Evolutionary conservation across 169 alveolate genomes (phyloP), one percentile per base, ranked within the genome.

Genomic region (Ichthyophthirius multifiliis): DNA sequence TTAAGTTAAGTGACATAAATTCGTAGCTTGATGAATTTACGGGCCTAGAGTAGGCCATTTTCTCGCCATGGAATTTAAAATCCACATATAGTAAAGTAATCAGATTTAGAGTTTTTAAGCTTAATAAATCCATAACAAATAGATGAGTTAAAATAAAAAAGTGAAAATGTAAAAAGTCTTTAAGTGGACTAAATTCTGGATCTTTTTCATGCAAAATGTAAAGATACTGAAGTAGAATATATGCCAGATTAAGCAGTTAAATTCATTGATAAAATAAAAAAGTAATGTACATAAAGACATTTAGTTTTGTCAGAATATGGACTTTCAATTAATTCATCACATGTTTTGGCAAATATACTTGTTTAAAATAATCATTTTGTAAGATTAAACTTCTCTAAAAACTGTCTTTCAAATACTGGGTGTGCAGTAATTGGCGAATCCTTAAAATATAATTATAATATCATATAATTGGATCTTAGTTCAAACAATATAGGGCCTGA

Each of bases 321-420:
- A 16, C 31, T 86, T 16, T 84, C 87, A 1, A 23, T 67, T 10
- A 75, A 65, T 32, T 46, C 82, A 16, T 86, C 87, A 4, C 44
- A 77, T 43, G 74, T 64, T 43, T 32, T 86, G 1, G 78, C 80
- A 41, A 43, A 73, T 43, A 82, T 77, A 9, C 34, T 73, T 5
- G n/a, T 34, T 6, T 75, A 64, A 13, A 76, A 71, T 13, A 37
- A 45, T 34, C 76, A 82, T 37, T 89, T 83, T 80, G 83, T 88
- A 4, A 71, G 81, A 27, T 46, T 91, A 23, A 87, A 76, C 64
- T 81, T 94, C 39, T 82, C 77, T 41, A 90, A 88, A 82, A 94
- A 94, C 75, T 62, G 62, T 39, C 64, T 94, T 32, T 94, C 94
- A 12, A 94, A 92, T 86, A 89, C 87, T 74, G 97, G 97, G 0